A percentile compares a stretch with the other conserved stretches of the same genome.
phyloP scores from a whole-genome alignment of 768 basidiomycete genomes.

The Leccinum boreale region DNA sequence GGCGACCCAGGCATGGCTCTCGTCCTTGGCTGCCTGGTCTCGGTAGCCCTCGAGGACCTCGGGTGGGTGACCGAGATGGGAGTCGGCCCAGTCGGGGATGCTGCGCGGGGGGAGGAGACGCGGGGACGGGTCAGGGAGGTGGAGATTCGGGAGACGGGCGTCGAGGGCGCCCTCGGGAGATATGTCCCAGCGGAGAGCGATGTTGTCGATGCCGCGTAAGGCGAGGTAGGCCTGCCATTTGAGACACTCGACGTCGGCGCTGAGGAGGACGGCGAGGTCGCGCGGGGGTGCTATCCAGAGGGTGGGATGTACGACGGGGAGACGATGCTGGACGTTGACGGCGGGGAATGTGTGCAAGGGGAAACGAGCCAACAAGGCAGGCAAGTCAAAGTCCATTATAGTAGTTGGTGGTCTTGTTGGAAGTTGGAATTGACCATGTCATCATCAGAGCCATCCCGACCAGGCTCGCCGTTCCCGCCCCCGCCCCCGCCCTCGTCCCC shows the following conservation, averaged over 20 bases:
- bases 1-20: constrained; percentile 80
- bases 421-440: background rate
- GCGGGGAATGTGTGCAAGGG: constrained; percentile 55
- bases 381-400: constrained; percentile 43
- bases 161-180: constrained; percentile 66
- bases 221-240: constrained; percentile 86
- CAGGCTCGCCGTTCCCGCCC: constrained; percentile 38
- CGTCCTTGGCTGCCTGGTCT: constrained; percentile 56
- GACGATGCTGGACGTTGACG: constrained; percentile 28
- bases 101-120: constrained; percentile 60
- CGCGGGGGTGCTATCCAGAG: constrained; percentile 66
- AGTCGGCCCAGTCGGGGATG: constrained; percentile 76
- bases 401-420: background rate
- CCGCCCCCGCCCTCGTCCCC: constrained; percentile 39
- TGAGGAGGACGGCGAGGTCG: constrained; percentile 40
- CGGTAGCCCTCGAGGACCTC: constrained; percentile 64
- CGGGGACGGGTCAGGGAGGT: constrained; percentile 45
- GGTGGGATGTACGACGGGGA: constrained; percentile 37
- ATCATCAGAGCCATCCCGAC: constrained; percentile 52
- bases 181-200: constrained; percentile 67
- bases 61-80: constrained; percentile 39
- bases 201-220: constrained; percentile 47
- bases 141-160: constrained; percentile 66
- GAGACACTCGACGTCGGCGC: constrained; percentile 79
- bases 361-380: constrained; percentile 52